Evolutionary conservation across 2,329 filamentous ascomycete genomes (phyloP).

Genomic region (Beauveria varroae): DNA sequence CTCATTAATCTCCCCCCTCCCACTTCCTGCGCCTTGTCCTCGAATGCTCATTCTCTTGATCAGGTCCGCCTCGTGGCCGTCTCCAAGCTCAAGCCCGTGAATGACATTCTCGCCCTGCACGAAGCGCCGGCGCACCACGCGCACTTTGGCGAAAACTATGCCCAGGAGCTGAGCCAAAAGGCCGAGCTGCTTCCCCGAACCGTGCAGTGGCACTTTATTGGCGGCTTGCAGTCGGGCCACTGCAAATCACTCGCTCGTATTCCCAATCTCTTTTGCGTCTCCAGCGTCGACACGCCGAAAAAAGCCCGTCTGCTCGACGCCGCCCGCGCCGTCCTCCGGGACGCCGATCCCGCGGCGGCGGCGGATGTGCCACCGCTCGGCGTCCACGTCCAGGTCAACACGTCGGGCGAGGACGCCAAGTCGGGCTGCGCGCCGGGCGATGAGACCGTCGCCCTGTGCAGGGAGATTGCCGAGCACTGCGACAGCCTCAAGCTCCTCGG

Average conservation of each 20-base stretch:
- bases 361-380: constrained; percentile 41
- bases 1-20: not conserved
- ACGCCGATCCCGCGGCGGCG: constrained; percentile 25
- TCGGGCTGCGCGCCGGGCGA: constrained; percentile 67
- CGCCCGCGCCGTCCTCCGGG: constrained; percentile 55
- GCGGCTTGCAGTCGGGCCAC: constrained; percentile 83
- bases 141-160: constrained; percentile 97
- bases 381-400: constrained; percentile 92
- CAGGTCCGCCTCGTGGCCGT: constrained; percentile 86
- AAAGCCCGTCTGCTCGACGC: constrained; percentile 80
- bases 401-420: constrained; percentile 79
- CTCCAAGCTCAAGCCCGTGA: constrained; percentile 89
- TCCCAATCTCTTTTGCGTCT: constrained; percentile 84
- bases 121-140: constrained; percentile 48
- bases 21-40: not conserved
- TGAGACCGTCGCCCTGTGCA: constrained; percentile 57
- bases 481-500: constrained; percentile 69
- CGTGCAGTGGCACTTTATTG: constrained; percentile 95
- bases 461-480: constrained; percentile 61
- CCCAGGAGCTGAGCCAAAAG: constrained; percentile 83
- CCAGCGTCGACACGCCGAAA: constrained; percentile 79
- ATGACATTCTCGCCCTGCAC: constrained; percentile 82
- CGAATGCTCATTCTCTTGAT: not conserved
- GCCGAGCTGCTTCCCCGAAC: constrained; percentile 65
- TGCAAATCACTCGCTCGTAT: constrained; percentile 82